Evolutionary conservation across 2,329 filamentous ascomycete genomes (phyloP).

Genomic region (Gaeumannomyces tritici): DNA sequence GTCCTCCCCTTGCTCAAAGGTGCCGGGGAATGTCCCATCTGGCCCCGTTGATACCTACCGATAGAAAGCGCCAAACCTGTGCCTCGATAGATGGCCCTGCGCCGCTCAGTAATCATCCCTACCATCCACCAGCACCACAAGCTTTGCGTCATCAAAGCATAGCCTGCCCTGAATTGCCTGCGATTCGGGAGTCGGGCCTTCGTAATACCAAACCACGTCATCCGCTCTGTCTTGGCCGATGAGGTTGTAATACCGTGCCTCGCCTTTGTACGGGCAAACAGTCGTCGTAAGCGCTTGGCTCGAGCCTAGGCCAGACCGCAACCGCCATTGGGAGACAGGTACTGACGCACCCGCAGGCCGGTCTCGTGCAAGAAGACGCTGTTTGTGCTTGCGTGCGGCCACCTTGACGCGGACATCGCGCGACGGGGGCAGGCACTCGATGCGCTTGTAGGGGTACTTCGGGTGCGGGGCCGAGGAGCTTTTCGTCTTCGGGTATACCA

Average conservation of each 20-base stretch:
- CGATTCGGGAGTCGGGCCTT: slow-evolving; percentile 45
- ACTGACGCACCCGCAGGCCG: slow-evolving; percentile 46
- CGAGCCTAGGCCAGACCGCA: slow-evolving; percentile 28
- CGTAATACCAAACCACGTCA: slow-evolving; percentile 55
- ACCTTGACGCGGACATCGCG: slow-evolving; percentile 40
- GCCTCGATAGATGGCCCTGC: too few species aligned
- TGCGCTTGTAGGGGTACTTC: slow-evolving; percentile 56
- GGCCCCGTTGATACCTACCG: too few species aligned
- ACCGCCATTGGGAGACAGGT: slow-evolving; percentile 45
- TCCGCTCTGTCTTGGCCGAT: slow-evolving; percentile 29
- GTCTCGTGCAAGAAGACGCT: slow-evolving; percentile 52
- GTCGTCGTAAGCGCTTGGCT: slow-evolving; percentile 42
- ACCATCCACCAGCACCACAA: slow-evolving; percentile 52
- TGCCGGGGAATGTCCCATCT: too few species aligned
- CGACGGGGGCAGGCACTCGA: slow-evolving; percentile 49
- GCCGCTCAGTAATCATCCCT: slow-evolving; percentile 7
- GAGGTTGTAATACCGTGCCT: slow-evolving; percentile 52
- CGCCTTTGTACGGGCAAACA: slow-evolving; percentile 58
- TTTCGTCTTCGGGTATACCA: slow-evolving; percentile 29
- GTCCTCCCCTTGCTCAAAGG: too few species aligned
- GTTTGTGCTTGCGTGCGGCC: slow-evolving; percentile 34
- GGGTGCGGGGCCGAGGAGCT: slow-evolving; percentile 38
- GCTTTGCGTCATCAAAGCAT: slow-evolving; percentile 62
- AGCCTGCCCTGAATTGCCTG: slow-evolving; percentile 37
- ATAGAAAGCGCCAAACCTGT: too few species aligned